Evolutionary conservation across 2,329 filamentous ascomycete species (phyloP), one percentile per base, ranked within the genome.

Genomic region (Paradendryphiella salina): DNA sequence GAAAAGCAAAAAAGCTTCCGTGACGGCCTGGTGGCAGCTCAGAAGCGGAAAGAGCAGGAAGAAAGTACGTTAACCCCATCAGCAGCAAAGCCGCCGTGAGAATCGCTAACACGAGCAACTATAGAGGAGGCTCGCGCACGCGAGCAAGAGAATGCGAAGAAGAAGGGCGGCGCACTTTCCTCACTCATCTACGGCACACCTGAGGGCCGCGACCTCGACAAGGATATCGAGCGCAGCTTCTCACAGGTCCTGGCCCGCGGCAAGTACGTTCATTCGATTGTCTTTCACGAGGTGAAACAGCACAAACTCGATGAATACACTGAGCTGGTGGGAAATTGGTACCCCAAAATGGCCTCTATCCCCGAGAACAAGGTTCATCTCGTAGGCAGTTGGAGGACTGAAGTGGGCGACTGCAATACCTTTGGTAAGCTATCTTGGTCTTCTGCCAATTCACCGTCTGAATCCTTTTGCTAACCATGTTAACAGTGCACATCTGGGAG

Each of bases 221-320:
- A 89, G 59, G 93, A 97, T 77, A 93, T 99, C 69, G 91, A 97
- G 78, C 86, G 92, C 51, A 95, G 89, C 71, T 99, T 97, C 78
- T 95, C 89, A 43, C 92, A 96, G 74, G 89, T 97, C 36, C 80
- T 99, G 37, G 94, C 94, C 18, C 84, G 94, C 60, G 94, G 94
- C 70, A 99, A 99, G 78, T 99, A 99, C 69, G 92, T 99, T 46
- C 94, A 99, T 76, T 95, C 91, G 38, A 96, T 99, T 73, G 91
- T 96, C 52, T 90, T 96, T 70, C 94, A 99, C 78, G 85, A 95
- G 56, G 94, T 99, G 60, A 91, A 95, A 77, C 91, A 92, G 54
- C 91, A 96, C 66, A 94, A 90, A 77, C 89, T 96, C 38, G 91
- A 96, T 57, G 93, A 97, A 69, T 99, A 99, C 70, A 86, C 93